Percentiles rank a stretch among this genome's conserved stretches.
phyloP scores from a whole-genome alignment of 148 eudicot species.

The Vaccinium darrowii region DNA sequence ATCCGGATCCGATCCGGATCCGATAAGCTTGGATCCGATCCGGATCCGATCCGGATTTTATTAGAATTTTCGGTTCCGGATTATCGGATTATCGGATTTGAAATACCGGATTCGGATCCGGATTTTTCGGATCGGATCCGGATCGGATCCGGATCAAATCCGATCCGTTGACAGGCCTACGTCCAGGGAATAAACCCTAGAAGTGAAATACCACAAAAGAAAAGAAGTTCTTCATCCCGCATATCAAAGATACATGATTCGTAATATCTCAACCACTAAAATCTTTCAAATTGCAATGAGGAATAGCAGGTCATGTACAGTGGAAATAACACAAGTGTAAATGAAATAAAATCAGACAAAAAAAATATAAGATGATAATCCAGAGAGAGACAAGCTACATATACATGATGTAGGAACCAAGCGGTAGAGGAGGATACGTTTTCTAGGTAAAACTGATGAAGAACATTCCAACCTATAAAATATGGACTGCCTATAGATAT shows the following conservation, averaged over 20 bases:
- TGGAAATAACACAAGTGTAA: not conserved
- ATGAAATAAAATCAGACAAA: not conserved
- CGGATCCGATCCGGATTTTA: too few relatives aligned
- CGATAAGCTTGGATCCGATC: too few relatives aligned
- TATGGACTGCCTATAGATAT: slow-evolving; percentile 46
- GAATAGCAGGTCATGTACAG: not conserved
- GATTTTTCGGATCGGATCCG: too few relatives aligned
- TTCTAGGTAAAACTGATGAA: slow-evolving; percentile 47
- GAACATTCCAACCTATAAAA: slow-evolving; percentile 52
- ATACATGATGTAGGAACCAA: not conserved
- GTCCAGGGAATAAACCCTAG: not conserved
- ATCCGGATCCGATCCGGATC: too few relatives aligned
- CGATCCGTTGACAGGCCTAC: too few relatives aligned
- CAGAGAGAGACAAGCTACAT: not conserved
- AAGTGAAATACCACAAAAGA: not conserved
- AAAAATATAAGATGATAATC: too few relatives aligned
- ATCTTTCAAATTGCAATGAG: not conserved
- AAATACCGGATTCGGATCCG: too few relatives aligned
- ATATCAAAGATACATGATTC: not conserved
- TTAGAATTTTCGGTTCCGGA: too few relatives aligned
- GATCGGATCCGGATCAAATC: too few relatives aligned
- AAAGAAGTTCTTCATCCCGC: not conserved
- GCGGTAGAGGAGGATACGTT: slow-evolving; percentile 61
- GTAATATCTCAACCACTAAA: not conserved
- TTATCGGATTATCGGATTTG: too few relatives aligned